Conservation (phyloP, 176 grass and related monocot genomes). For the Chrysopogon serrulatus region DNA sequence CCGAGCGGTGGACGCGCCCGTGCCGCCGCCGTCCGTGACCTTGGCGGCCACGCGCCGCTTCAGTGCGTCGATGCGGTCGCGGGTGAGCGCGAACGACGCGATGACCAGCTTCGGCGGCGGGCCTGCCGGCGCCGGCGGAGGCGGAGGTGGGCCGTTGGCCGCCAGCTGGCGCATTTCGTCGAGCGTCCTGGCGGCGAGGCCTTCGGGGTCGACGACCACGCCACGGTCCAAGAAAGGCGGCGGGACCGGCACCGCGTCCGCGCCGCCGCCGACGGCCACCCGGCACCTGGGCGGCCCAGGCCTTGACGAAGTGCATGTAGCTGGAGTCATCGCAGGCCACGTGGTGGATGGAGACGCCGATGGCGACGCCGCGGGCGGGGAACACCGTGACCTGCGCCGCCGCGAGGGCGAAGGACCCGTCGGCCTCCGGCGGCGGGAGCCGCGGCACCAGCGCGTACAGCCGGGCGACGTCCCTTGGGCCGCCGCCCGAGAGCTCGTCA, state of each 20-base stretch:
- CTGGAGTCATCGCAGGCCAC: conserved; percentile 92
- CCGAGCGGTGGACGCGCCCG: conserved; percentile 45
- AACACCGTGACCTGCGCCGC: conserved; percentile 83
- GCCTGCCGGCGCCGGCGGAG: background rate
- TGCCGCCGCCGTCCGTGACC: background rate
- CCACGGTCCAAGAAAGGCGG: conserved; percentile 55
- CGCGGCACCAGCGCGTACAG: conserved; percentile 63
- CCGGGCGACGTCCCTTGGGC: conserved; percentile 25
- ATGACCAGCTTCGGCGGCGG: conserved; percentile 46
- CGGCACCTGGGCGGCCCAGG: conserved; percentile 52
- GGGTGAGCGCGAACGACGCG: conserved; percentile 60
- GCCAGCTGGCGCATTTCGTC: conserved; percentile 74
- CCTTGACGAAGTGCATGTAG: conserved; percentile 87
- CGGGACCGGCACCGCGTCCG: background rate
- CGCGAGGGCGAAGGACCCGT: conserved; percentile 44
- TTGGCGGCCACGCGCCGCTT: conserved; percentile 47
- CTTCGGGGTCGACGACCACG: conserved; percentile 51
- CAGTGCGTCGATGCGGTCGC: conserved; percentile 59
- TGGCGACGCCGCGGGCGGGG: conserved; percentile 37
- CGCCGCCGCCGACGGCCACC: background rate
- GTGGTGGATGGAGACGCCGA: conserved; percentile 86
- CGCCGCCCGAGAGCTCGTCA: conserved; percentile 42
- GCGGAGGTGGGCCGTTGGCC: conserved; percentile 45
- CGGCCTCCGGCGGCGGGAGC: conserved; percentile 28
- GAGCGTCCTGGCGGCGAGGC: conserved; percentile 58